A percentile compares a stretch with the other conserved stretches of the same genome.
Evolutionary conservation across 345 rosid genomes (phyloP).

Genomic region (Xanthoceras sorbifolium): DNA sequence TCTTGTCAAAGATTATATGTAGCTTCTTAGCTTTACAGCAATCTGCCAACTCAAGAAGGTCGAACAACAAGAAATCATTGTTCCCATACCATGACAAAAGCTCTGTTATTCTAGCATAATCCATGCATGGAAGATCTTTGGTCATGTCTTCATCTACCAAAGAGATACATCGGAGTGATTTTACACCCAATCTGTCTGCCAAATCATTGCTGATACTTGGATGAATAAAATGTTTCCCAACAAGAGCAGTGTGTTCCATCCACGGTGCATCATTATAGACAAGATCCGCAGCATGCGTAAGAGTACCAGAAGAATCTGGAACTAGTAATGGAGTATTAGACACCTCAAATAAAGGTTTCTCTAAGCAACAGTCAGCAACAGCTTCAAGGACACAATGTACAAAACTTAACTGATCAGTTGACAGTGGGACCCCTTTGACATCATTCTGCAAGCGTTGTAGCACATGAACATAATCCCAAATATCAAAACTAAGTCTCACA

Average conservation of each 20-base stretch:
- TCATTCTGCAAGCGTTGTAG: constrained; percentile 69
- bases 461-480: constrained; percentile 75
- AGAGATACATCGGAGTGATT: constrained; percentile 81
- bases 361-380: constrained; percentile 65
- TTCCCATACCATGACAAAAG: constrained; percentile 73
- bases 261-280: constrained; percentile 98
- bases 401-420: constrained; percentile 73
- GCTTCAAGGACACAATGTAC: constrained; percentile 87
- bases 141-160: constrained; percentile 76
- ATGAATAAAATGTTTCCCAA: constrained; percentile 79
- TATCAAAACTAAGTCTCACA: constrained; percentile 76
- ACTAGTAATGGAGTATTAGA: constrained; percentile 53
- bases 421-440: constrained; percentile 57
- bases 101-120: constrained; percentile 68
- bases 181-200: constrained; percentile 83
- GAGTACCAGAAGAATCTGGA: constrained; percentile 74
- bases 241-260: constrained; percentile 67
- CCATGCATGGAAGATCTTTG: constrained; percentile 95
- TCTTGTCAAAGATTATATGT: constrained; percentile 83
- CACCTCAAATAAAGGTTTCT: constrained; percentile 52
- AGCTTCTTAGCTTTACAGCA: constrained; percentile 81
- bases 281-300: constrained; percentile 63
- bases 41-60: constrained; percentile 96
- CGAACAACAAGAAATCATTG: constrained; percentile 81
- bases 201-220: constrained; percentile 76